These are phyloP conservation scores for Pseudevernia furfuracea DNA, from an alignment of 495 filamentous ascomycete genomes.

Conservation along the genomic window DNA sequence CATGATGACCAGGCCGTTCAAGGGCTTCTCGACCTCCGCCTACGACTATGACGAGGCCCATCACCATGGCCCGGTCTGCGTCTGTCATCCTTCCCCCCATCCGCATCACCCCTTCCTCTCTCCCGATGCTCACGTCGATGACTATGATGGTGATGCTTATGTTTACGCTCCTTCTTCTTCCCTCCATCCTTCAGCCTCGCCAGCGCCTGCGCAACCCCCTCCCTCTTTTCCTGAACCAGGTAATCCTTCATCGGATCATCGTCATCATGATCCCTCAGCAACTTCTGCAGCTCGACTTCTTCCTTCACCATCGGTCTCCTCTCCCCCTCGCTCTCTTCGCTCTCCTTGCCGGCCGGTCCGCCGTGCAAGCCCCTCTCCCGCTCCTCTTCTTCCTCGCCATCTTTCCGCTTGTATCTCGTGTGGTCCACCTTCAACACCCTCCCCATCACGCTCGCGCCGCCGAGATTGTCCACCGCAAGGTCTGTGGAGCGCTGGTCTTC, in stretches of 20 bases:
- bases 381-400: slow-evolving; percentile 71
- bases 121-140: slow-evolving; percentile 27
- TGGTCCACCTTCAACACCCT: slow-evolving; percentile 84
- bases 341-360: slow-evolving; percentile 29
- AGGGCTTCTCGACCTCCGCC: slow-evolving; percentile 24
- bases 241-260: slow-evolving; percentile 97
- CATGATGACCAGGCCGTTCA: background rate
- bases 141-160: slow-evolving; percentile 51
- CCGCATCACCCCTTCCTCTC: slow-evolving; percentile 19
- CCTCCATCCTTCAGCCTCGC: slow-evolving; percentile 44
- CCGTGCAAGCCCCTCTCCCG: slow-evolving; percentile 29
- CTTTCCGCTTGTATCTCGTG: slow-evolving; percentile 76
- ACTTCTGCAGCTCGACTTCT: slow-evolving; percentile 66
- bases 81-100: background rate
- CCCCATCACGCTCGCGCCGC: slow-evolving; percentile 75
- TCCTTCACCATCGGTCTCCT: slow-evolving; percentile 50
- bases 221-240: slow-evolving; percentile 78
- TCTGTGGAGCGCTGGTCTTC: slow-evolving; percentile 96
- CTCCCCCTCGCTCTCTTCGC: slow-evolving; percentile 34
- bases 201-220: slow-evolving; percentile 68
- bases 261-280: slow-evolving; percentile 78
- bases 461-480: slow-evolving; percentile 90
- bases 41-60: slow-evolving; percentile 9
- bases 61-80: slow-evolving; percentile 4
- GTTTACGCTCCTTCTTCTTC: slow-evolving; percentile 27